Evolutionary conservation across 805 yeast species (phyloP), one percentile per base, ranked within the genome.

Genomic region (Myxozyma monticola): DNA sequence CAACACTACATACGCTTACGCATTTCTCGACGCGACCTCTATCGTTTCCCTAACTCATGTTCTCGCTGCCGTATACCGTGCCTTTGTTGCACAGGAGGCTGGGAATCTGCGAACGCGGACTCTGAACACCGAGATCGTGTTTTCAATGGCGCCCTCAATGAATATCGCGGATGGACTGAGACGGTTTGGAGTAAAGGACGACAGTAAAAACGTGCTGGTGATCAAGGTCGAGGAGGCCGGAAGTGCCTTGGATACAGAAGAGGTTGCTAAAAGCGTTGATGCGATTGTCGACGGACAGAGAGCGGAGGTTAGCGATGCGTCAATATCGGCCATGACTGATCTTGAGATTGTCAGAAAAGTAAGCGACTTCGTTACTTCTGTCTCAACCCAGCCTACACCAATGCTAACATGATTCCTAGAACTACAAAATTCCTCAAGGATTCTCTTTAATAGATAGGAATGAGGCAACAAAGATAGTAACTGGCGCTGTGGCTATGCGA

Each of bases 111-210:
- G 82, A 57, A 83, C 95, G 8, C 80, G 76, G 57, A 76, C 81
- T 0, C 59, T 87, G 28, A 85, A 85, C 62, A 81, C 93, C 0
- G 95, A 88, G 61, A 72, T 84, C 34, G 76, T 86, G 21, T 78
- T 83, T 61, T 78, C 81, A 50, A 69, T 88, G 51, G 79, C 89
- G 1, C 88, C 91, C 1, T 75, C 80, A 6, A 82, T 80, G 59
- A 85, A 84, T 62, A 82, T 84, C 34, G 75, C 79, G 71, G 93
- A 87, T 51, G 83, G 88, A 0, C 71, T 87, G 55, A 78, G 76
- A 56, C 73, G 77, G 59, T 85, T 85, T 68, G 96, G 96, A 9
- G 73, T 87, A 15, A 78, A 80, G 45, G 76, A 75, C 28, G 68
- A 70, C 2, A 67, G 79, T 2, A 62, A 62, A 0, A 70, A 72